phyloP scores from a whole-genome alignment of 2,329 filamentous ascomycete species.

The Ascochyta koolunga region DNA sequence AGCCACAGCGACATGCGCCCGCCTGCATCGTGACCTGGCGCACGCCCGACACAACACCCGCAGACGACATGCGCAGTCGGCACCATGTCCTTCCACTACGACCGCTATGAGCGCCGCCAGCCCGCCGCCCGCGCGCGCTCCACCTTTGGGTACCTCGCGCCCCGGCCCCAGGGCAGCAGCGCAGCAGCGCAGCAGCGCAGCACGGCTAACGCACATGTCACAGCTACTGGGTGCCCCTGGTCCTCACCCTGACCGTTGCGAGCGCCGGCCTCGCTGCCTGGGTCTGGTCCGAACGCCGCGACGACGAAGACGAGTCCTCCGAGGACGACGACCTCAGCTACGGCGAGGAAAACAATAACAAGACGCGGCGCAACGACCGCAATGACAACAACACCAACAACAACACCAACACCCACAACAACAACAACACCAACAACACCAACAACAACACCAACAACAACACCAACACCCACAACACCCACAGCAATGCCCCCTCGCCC shows the following conservation, averaged over 20 bases:
- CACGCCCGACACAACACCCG: background rate
- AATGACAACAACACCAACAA: too few species aligned
- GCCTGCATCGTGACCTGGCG: background rate
- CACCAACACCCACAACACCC: background rate
- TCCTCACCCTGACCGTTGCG: slow-evolving; percentile 84
- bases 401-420: too few species aligned
- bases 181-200: too few species aligned
- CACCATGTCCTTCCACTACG: slow-evolving; percentile 57
- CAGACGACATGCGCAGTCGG: slow-evolving; percentile 15
- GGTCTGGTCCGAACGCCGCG: slow-evolving; percentile 89
- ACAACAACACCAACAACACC: too few species aligned
- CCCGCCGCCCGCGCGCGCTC: slow-evolving; percentile 61
- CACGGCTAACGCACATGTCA: background rate
- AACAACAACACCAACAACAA: background rate
- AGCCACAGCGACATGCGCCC: background rate
- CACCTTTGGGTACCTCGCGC: slow-evolving; percentile 73
- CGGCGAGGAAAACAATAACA: slow-evolving; percentile 47
- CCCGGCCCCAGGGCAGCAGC: too few species aligned
- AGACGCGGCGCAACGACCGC: slow-evolving; percentile 7
- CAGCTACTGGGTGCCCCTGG: slow-evolving; percentile 76
- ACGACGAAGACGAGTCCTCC: slow-evolving; percentile 72
- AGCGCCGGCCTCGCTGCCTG: slow-evolving; percentile 86
- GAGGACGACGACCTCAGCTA: slow-evolving; percentile 51
- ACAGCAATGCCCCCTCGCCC: too few species aligned
- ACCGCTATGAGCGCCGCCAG: slow-evolving; percentile 59